Evolutionary conservation across 345 rosid species (phyloP).

Genomic region (Citrus unshiu): DNA sequence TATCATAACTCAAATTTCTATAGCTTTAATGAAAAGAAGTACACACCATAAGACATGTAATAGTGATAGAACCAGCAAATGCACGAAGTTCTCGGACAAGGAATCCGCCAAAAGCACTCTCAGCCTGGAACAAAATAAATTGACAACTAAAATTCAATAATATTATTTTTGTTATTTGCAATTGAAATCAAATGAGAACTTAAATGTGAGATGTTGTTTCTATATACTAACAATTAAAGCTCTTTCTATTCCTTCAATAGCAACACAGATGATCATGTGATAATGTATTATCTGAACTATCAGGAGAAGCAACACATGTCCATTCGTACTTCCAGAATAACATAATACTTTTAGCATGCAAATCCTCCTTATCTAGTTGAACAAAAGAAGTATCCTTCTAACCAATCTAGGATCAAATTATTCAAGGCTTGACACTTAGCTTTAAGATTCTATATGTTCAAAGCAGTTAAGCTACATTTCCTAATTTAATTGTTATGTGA

Average conservation of each 20-base stretch:
- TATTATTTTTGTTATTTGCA: not conserved
- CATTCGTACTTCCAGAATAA: not conserved
- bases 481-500: not conserved
- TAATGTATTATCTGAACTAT: not conserved
- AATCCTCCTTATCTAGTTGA: not conserved
- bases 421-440: too few relatives aligned
- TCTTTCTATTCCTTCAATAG: not conserved
- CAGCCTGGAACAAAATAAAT: slow-evolving; percentile 37
- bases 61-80: slow-evolving; percentile 74
- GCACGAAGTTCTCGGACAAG: slow-evolving; percentile 71
- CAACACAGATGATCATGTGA: not conserved
- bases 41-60: slow-evolving; percentile 89
- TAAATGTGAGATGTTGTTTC: not conserved
- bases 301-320: not conserved
- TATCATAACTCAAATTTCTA: not conserved
- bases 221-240: not conserved
- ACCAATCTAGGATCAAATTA: too few relatives aligned
- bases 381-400: too few relatives aligned
- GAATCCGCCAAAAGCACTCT: slow-evolving; percentile 55
- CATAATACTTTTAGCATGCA: not conserved
- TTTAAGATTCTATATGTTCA: too few relatives aligned
- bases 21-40: slow-evolving; percentile 5
- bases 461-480: not conserved
- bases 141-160: slow-evolving; percentile 5
- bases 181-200: not conserved